Conservation (phyloP, 768 basidiomycete genomes). For the Amylocystis lapponica region DNA sequence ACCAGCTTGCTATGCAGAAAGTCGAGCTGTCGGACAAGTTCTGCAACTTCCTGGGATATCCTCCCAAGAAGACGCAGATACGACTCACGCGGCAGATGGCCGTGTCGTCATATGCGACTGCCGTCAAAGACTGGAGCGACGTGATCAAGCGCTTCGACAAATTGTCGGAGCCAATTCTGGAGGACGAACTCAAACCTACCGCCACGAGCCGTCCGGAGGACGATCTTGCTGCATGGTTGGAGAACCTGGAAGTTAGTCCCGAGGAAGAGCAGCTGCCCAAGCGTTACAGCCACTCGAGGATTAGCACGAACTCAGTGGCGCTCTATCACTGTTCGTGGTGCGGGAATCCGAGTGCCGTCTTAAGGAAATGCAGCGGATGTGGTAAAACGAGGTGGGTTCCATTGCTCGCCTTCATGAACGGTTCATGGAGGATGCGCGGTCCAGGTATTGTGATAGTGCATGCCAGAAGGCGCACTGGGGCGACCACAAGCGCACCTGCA, state of each 20-base stretch:
- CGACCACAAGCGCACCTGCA: slow-evolving; percentile 29
- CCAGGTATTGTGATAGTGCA: slow-evolving; percentile 39
- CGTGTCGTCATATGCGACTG: slow-evolving; percentile 39
- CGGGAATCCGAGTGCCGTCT: slow-evolving; percentile 51
- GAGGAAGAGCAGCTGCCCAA: slow-evolving; percentile 23
- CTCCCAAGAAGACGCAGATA: slow-evolving; percentile 45
- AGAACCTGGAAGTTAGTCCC: slow-evolving; percentile 33
- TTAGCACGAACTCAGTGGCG: slow-evolving; percentile 42
- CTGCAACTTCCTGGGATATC: slow-evolving; percentile 37
- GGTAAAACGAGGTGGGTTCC: slow-evolving; percentile 34
- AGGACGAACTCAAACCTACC: background rate
- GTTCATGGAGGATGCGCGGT: background rate
- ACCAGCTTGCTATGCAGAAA: slow-evolving; percentile 34
- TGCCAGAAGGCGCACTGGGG: slow-evolving; percentile 35
- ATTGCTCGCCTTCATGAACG: background rate
- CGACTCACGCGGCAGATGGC: slow-evolving; percentile 49
- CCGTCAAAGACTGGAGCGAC: slow-evolving; percentile 40
- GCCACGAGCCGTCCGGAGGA: slow-evolving; percentile 40
- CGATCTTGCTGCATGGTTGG: slow-evolving; percentile 54
- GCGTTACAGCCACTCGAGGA: slow-evolving; percentile 41
- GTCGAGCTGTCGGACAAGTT: slow-evolving; percentile 51
- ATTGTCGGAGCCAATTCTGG: slow-evolving; percentile 19
- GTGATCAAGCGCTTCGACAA: slow-evolving; percentile 35
- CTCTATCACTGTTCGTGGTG: slow-evolving; percentile 63
- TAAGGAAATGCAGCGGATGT: slow-evolving; percentile 42